phyloP scores from a whole-genome alignment of 768 basidiomycete genomes.

The Hygrocybe coccinea region DNA sequence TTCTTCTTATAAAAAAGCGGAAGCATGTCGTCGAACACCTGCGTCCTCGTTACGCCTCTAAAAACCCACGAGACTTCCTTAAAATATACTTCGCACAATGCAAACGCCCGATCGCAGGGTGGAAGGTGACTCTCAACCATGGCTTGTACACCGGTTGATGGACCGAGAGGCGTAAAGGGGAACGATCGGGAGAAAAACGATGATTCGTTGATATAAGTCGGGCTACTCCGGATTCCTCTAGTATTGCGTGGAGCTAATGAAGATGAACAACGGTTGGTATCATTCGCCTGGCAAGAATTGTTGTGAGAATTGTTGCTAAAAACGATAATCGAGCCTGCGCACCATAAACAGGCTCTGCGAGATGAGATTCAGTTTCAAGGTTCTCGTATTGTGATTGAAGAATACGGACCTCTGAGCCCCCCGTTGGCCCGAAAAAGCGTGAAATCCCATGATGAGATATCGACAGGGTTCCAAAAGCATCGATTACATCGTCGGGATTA shows the following conservation, averaged over 20 bases:
- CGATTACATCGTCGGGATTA: slow-evolving; percentile 40
- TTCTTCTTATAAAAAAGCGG: slow-evolving; percentile 35
- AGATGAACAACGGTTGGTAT: not conserved
- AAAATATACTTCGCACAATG: slow-evolving; percentile 43
- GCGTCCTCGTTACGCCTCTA: slow-evolving; percentile 41
- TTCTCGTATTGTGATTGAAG: not conserved
- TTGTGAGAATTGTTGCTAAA: slow-evolving; percentile 17
- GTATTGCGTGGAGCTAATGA: not conserved
- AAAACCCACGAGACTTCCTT: slow-evolving; percentile 51
- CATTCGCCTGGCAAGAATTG: not conserved
- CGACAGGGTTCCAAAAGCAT: slow-evolving; percentile 56
- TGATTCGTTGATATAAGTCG: slow-evolving; percentile 24
- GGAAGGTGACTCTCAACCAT: slow-evolving; percentile 55
- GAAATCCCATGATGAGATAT: slow-evolving; percentile 57
- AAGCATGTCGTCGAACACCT: slow-evolving; percentile 41
- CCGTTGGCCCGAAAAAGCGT: slow-evolving; percentile 64
- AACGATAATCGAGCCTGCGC: slow-evolving; percentile 3
- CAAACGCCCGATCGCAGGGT: slow-evolving; percentile 42
- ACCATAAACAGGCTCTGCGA: slow-evolving; percentile 25
- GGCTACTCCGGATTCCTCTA: slow-evolving; percentile 13
- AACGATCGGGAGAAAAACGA: slow-evolving; percentile 55
- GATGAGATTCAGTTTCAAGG: not conserved
- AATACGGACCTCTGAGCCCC: slow-evolving; percentile 57
- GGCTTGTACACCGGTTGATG: slow-evolving; percentile 41
- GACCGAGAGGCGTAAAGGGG: slow-evolving; percentile 59